These are phyloP conservation scores for Talaromyces verruculosus DNA, from an alignment of 2,329 filamentous ascomycete species.

Conservation along the genomic window DNA sequence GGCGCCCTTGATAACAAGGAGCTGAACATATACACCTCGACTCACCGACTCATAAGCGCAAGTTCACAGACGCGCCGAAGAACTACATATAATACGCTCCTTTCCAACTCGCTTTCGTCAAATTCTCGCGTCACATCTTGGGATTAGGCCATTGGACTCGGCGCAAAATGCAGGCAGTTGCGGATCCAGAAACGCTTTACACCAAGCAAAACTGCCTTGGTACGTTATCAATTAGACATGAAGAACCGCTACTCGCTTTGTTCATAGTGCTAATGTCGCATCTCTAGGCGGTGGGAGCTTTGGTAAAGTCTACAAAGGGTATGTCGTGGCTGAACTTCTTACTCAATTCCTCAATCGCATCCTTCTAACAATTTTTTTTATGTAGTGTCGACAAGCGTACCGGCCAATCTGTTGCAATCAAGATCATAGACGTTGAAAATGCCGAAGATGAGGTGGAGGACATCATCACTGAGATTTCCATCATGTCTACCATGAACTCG, in stretches of 20 bases:
- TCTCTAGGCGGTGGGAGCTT: constrained; percentile 85
- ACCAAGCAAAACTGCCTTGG: constrained; percentile 90
- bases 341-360: neutral
- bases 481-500: constrained; percentile 91
- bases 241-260: neutral
- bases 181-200: constrained; percentile 88
- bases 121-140: neutral
- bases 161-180: constrained; percentile 50
- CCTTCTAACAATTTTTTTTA: constrained; percentile 16
- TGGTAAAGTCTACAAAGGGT: constrained; percentile 98
- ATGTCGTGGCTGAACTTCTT: constrained; percentile 31
- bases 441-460: constrained; percentile 99
- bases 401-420: constrained; percentile 93
- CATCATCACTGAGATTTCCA: constrained; percentile 98
- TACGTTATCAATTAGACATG: constrained; percentile 41
- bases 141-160: neutral
- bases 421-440: constrained; percentile 97
- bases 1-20: constrained; percentile 22
- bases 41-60: neutral
- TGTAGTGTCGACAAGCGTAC: constrained; percentile 84
- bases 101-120: neutral
- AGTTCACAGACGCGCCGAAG: neutral
- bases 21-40: neutral
- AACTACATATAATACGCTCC: neutral
- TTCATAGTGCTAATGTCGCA: neutral